A percentile compares a stretch with the other conserved stretches of the same genome.
These are phyloP conservation scores for Barnettozyma botsteinii DNA, from an alignment of 805 yeast genomes.

Conservation along the genomic window DNA sequence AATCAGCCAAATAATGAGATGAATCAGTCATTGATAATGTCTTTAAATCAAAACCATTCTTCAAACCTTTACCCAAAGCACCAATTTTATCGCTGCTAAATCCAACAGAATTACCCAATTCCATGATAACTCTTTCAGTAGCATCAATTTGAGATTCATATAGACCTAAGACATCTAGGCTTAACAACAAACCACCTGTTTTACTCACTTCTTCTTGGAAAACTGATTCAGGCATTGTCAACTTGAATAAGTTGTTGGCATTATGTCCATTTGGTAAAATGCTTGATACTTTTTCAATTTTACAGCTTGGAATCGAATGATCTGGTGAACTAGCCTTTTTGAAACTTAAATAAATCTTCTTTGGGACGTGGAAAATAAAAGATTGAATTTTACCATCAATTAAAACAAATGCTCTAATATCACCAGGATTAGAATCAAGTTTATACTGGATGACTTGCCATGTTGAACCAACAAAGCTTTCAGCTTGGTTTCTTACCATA, in stretches of 20 bases:
- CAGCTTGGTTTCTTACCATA: slow-evolving; percentile 73
- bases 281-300: slow-evolving; percentile 53
- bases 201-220: slow-evolving; percentile 51
- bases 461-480: slow-evolving; percentile 61
- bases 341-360: slow-evolving; percentile 64
- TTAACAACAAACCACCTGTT: slow-evolving; percentile 58
- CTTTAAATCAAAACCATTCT: slow-evolving; percentile 70
- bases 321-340: slow-evolving; percentile 41
- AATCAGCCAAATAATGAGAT: slow-evolving; percentile 47
- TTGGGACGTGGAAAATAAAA: slow-evolving; percentile 67
- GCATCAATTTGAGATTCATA: slow-evolving; percentile 71
- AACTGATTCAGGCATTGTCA: slow-evolving; percentile 62
- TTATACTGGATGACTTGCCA: slow-evolving; percentile 86
- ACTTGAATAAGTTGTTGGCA: slow-evolving; percentile 46
- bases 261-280: slow-evolving; percentile 64
- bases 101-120: slow-evolving; percentile 66
- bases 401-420: slow-evolving; percentile 61
- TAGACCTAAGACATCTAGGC: slow-evolving; percentile 55
- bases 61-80: slow-evolving; percentile 77
- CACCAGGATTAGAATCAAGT: slow-evolving; percentile 60
- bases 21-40: slow-evolving; percentile 44
- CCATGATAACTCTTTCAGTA: slow-evolving; percentile 69
- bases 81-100: slow-evolving; percentile 74
- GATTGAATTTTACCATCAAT: slow-evolving; percentile 71
- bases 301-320: slow-evolving; percentile 42